Evolutionary conservation across 2,329 filamentous ascomycete species (phyloP).

Genomic region (Endoconidiophora polonica): DNA sequence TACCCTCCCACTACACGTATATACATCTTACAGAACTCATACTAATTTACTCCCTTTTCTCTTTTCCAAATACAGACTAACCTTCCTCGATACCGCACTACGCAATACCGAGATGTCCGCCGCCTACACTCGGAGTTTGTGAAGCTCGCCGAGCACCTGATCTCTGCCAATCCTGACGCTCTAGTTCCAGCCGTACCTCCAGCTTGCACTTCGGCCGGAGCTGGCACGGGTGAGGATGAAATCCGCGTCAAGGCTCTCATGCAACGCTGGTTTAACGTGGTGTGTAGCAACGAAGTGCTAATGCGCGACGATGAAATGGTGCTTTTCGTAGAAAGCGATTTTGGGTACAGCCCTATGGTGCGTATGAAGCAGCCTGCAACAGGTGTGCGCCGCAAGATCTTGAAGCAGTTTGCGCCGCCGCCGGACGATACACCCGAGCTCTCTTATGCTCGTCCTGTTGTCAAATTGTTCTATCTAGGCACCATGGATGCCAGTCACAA

Average conservation of each 20-base stretch:
- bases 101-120: slow-evolving; percentile 93
- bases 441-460: slow-evolving; percentile 70
- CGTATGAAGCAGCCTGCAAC: slow-evolving; percentile 95
- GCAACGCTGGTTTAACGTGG: slow-evolving; percentile 88
- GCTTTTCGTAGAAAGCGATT: slow-evolving; percentile 97
- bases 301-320: slow-evolving; percentile 96
- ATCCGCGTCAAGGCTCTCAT: slow-evolving; percentile 70
- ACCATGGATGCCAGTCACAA: slow-evolving; percentile 97
- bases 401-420: slow-evolving; percentile 96
- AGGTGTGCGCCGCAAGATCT: slow-evolving; percentile 79
- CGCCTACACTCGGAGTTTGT: slow-evolving; percentile 90
- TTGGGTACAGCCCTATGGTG: slow-evolving; percentile 90
- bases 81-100: slow-evolving; percentile 93
- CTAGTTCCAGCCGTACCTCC: slow-evolving; percentile 88
- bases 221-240: slow-evolving; percentile 93
- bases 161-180: slow-evolving; percentile 93
- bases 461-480: slow-evolving; percentile 90
- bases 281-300: slow-evolving; percentile 80
- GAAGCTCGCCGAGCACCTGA: slow-evolving; percentile 89
- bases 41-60: neutral
- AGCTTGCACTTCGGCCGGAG: slow-evolving; percentile 84
- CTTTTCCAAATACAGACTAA: slow-evolving; percentile 52
- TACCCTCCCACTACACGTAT: neutral
- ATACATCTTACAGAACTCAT: neutral
- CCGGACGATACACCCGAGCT: slow-evolving; percentile 95